Evolutionary conservation across 2,329 filamentous ascomycete species (phyloP).

Genomic region (Capronia coronata): DNA sequence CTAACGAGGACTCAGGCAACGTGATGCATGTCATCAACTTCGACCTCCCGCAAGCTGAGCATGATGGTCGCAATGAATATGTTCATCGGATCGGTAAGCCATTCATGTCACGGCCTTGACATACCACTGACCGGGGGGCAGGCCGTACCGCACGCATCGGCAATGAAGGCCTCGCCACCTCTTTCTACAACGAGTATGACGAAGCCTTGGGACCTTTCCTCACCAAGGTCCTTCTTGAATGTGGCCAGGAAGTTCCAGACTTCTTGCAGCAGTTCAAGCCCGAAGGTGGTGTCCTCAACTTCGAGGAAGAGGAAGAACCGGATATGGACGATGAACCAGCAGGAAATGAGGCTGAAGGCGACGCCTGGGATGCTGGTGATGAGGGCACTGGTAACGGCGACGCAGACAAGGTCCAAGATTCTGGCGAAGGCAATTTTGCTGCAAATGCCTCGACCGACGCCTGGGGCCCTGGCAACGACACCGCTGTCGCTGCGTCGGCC

Average conservation of each 20-base stretch:
- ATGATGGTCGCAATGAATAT: constrained; percentile 91
- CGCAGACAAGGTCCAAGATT: no score
- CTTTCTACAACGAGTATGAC: constrained; percentile 78
- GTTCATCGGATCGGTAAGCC: constrained; percentile 78
- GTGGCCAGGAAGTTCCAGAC: constrained; percentile 69
- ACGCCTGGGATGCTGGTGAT: constrained; percentile 17
- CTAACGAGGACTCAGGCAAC: constrained; percentile 63
- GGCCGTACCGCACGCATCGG: constrained; percentile 92
- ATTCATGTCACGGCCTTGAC: neutral
- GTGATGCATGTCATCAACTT: constrained; percentile 92
- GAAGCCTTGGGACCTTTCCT: constrained; percentile 65
- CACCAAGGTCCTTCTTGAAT: constrained; percentile 75
- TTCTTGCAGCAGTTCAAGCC: constrained; percentile 62
- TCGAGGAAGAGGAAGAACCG: constrained; percentile 51
- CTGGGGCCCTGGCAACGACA: constrained; percentile 11
- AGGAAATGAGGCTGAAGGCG: constrained; percentile 24
- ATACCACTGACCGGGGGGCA: constrained; percentile 32
- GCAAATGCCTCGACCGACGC: neutral
- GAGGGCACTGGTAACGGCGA: neutral
- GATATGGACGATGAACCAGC: constrained; percentile 27
- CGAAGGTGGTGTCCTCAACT: constrained; percentile 38
- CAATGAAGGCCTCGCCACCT: constrained; percentile 75
- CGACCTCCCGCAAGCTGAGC: constrained; percentile 65
- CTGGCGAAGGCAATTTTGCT: neutral
- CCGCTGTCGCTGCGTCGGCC: constrained; percentile 5